Conservation (phyloP, 306 rosid genomes). For the Cercis canadensis region DNA sequence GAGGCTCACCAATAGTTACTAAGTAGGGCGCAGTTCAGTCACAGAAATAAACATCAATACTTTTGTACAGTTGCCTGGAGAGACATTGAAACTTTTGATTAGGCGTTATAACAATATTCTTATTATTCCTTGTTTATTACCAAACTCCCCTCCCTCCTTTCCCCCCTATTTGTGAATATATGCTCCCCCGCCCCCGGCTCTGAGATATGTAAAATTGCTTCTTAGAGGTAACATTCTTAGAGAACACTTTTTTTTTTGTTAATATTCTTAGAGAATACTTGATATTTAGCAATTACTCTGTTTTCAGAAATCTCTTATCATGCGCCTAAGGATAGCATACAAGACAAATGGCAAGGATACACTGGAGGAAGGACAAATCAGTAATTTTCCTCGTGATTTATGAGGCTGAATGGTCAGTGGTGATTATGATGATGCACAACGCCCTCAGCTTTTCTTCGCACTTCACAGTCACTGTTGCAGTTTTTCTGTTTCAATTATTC, state of each 20-base stretch:
- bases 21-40: slow-evolving; percentile 10
- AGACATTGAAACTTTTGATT: slow-evolving; percentile 34
- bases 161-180: too few species aligned
- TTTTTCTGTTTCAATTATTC: slow-evolving; percentile 42
- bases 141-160: too few species aligned
- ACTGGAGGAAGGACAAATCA: slow-evolving; percentile 93
- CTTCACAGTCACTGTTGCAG: slow-evolving; percentile 38
- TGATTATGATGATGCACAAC: slow-evolving; percentile 47
- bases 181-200: too few species aligned
- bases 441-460: slow-evolving; percentile 34
- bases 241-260: too few species aligned
- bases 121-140: too few species aligned
- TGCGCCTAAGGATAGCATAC: slow-evolving; percentile 97
- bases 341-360: slow-evolving; percentile 81
- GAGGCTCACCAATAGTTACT: slow-evolving; percentile 15
- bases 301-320: slow-evolving; percentile 91
- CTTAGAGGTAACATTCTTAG: slow-evolving; percentile 16
- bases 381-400: slow-evolving; percentile 79
- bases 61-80: slow-evolving; percentile 15
- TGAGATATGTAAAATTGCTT: too few species aligned
- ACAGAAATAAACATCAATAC: slow-evolving; percentile 27
- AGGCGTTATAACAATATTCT: neutral
- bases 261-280: slow-evolving; percentile 29
- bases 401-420: slow-evolving; percentile 52
- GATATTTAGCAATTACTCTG: slow-evolving; percentile 34